Base-by-base conservation (phyloP, 345 rosid genomes). In the Corymbia maculata region DNA sequence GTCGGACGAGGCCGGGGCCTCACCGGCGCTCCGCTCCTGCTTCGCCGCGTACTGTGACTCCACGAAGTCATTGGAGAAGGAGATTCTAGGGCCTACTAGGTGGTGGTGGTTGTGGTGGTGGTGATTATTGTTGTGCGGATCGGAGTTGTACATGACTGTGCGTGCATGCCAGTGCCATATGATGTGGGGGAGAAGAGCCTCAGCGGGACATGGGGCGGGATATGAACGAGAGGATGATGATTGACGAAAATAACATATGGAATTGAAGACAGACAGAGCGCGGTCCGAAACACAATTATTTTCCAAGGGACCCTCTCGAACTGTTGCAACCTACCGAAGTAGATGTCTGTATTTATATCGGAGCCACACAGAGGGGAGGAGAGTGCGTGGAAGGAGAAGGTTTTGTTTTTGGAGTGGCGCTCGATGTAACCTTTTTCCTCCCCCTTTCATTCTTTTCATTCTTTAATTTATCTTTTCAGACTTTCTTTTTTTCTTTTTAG, bases 1-100 rank as follows among this genome's bases (percentile, higher is more conserved):
- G 90, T 97, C 98, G 22, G 95, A 91, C 79, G 98, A 94, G 47
- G 88, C 91, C 36, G 92, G 91, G 36, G 94, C 91, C 57, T 51
- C 45, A 51, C 64, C 45, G 42, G 84, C 64, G 86, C 87, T 89
- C 91, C 57, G 89, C 10, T 28, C 55, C 50, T 55, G 64, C 66
- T 30, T 88, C 87, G 70, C 89, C 88, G 61, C 51, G 14, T 88
- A 90, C 26, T 90, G 90, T 45, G 94, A 87, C 88, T 93, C 94
- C 21, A 30, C 92, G 59, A 93, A 93, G 88, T 93, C 94, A 88
- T 91, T 92, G 44, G 94, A 93, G 90, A 93, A 93, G 80, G 94
- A 93, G 89, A 93, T 93, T 59, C 94, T 89, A 6, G 93, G 93
- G 92, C 93, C 88, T 89, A 91, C 92, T 51, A 86, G 88, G 45